Evolutionary conservation across 2,329 filamentous ascomycete species (phyloP), one percentile per base, ranked within the genome.

Genomic region (Biscogniauxia sp.): DNA sequence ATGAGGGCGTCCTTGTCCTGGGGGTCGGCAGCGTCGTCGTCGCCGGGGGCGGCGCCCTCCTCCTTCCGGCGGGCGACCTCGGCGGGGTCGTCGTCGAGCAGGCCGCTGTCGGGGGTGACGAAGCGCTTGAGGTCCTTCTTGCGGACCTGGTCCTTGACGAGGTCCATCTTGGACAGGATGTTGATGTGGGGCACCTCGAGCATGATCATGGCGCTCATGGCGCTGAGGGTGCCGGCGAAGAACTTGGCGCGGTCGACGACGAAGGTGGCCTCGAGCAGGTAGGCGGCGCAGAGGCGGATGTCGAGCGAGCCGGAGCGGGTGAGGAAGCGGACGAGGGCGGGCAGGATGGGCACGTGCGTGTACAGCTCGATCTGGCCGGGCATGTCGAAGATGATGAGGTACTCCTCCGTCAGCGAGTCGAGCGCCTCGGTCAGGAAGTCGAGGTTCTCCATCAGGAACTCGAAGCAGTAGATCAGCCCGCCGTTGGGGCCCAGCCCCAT

Each of bases 171-270:
- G 73, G 90, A 96, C 59, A 99, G 80, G 62, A 99, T 90, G 74
- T 99, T 99, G 73, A 99, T 87, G 74, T 99, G 95, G 4, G 95
- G 95, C 66, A 98, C 87, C 78, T 98, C 95, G 64, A 99, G 85
- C 92, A 98, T 95, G 71, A 99, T 87, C 95, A 99, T 99, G 66
- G 95, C 93, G 71, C 91, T 96, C 95, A 99, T 98, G 66, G 95
- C 95, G 73, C 91, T 95, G 62, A 99, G 81, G 0, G 95, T 97
- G 13, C 95, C 95, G 0, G 95, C 89, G 77, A 99, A 98, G 82
- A 96, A 99, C 79, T 98, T 99, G 72, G 95, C 91, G 62, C 92
- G 89, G 77, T 99, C 95, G 64, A 97, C 87, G 70, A 98, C 90
- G 74, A 98, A 99, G 8, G 93, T 97, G 13, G 92, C 92, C 76